phyloP scores from a whole-genome alignment of 441 rosid species.

The Mallotus repandus region DNA sequence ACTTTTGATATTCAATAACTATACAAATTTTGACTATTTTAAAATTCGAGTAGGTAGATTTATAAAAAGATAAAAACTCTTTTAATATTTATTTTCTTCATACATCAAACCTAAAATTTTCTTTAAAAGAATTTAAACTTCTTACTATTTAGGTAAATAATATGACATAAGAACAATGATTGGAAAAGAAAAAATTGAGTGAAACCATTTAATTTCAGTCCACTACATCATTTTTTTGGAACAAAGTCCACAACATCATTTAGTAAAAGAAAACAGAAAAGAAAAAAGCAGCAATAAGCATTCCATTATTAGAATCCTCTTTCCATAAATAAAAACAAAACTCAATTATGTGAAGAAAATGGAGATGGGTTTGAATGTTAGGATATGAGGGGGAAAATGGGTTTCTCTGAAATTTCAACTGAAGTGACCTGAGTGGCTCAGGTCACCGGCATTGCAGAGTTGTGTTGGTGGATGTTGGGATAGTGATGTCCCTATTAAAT shows the following conservation, averaged over 20 bases:
- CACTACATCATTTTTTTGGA: neutral
- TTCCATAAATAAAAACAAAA: constrained; percentile 3
- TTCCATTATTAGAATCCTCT: neutral
- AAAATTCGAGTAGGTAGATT: too few relatives aligned
- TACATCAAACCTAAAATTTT: too few relatives aligned
- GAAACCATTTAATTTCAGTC: neutral
- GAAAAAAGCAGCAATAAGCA: neutral
- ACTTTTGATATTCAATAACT: too few relatives aligned
- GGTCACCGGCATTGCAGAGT: constrained; percentile 12
- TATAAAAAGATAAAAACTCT: too few relatives aligned
- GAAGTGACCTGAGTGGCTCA: constrained; percentile 18
- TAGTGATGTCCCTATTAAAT: neutral
- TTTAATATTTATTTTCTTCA: too few relatives aligned
- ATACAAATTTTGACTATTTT: too few relatives aligned
- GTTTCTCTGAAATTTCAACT: neutral
- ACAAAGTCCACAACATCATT: neutral
- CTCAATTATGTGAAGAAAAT: neutral
- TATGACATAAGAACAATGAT: too few relatives aligned
- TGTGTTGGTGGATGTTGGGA: constrained; percentile 24
- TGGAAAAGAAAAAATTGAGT: too few relatives aligned
- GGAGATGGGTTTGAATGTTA: constrained; percentile 6
- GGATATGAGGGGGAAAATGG: neutral
- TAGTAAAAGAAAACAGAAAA: neutral
- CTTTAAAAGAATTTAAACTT: too few relatives aligned
- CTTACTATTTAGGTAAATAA: too few relatives aligned